Evolutionary conservation across 2,329 filamentous ascomycete genomes (phyloP).

Genomic region (Fusarium nelsonii): DNA sequence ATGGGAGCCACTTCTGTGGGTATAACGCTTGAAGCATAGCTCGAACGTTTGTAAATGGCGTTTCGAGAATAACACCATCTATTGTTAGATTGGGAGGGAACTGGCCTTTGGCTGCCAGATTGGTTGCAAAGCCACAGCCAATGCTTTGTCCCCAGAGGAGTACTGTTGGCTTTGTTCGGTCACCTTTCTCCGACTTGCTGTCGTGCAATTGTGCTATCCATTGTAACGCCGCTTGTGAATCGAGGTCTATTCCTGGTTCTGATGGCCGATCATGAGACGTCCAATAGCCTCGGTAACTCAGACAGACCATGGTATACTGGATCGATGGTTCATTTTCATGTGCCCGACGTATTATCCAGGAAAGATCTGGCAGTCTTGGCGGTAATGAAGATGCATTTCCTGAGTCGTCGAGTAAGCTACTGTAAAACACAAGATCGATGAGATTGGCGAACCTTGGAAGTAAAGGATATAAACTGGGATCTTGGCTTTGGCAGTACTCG

Average conservation of each 20-base stretch:
- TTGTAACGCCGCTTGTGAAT: slow-evolving; percentile 72
- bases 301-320: slow-evolving; percentile 64
- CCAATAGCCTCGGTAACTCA: slow-evolving; percentile 82
- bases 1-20: slow-evolving; percentile 83
- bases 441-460: slow-evolving; percentile 43
- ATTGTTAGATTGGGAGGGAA: slow-evolving; percentile 56
- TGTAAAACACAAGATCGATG: neutral
- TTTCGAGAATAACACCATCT: slow-evolving; percentile 75
- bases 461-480: slow-evolving; percentile 62
- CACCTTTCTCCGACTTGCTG: slow-evolving; percentile 30
- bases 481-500: slow-evolving; percentile 2
- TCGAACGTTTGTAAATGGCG: slow-evolving; percentile 77
- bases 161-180: slow-evolving; percentile 54
- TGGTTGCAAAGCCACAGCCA: slow-evolving; percentile 77
- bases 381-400: slow-evolving; percentile 71
- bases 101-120: slow-evolving; percentile 59
- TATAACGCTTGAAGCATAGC: slow-evolving; percentile 80
- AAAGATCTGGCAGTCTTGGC: slow-evolving; percentile 68
- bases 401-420: slow-evolving; percentile 46
- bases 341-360: slow-evolving; percentile 63
- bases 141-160: slow-evolving; percentile 84
- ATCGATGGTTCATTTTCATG: slow-evolving; percentile 54
- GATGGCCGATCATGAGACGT: slow-evolving; percentile 78
- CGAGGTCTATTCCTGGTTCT: slow-evolving; percentile 76
- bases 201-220: slow-evolving; percentile 67